Percentiles rank a stretch among this genome's conserved stretches.
Evolutionary conservation across 352 stramenopile genomes (phyloP).

Genomic region (Pythium brachiatum): DNA sequence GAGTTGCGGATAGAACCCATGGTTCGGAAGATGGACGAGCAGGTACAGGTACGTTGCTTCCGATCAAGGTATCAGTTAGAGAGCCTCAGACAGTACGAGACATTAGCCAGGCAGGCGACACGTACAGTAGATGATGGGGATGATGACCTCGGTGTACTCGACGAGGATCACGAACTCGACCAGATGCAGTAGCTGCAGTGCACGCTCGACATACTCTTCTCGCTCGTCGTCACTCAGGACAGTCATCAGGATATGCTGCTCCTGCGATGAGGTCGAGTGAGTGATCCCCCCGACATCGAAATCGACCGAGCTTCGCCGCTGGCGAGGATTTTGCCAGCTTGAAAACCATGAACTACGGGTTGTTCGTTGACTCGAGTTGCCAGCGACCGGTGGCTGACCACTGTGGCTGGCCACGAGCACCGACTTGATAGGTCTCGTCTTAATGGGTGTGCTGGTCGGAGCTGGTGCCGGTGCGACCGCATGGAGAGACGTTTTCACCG

Average conservation of each 20-base stretch:
- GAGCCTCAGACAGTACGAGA: neutral
- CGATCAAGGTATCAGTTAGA: neutral
- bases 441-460: neutral
- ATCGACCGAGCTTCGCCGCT: neutral
- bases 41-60: slow-evolving; percentile 18
- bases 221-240: slow-evolving; percentile 6
- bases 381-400: no score
- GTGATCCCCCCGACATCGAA: neutral
- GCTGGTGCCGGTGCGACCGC: neutral
- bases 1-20: slow-evolving; percentile 25
- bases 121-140: slow-evolving; percentile 19
- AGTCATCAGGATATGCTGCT: slow-evolving; percentile 4
- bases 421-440: neutral
- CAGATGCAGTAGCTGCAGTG: slow-evolving; percentile 6
- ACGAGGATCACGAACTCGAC: slow-evolving; percentile 19
- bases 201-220: slow-evolving; percentile 1
- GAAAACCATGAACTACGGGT: neutral
- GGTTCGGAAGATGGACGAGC: slow-evolving; percentile 21
- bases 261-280: neutral
- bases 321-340: neutral
- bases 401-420: no score
- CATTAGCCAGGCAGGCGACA: no score
- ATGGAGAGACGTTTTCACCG: neutral
- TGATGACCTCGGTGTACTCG: slow-evolving; percentile 20
- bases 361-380: neutral